phyloP scores from a whole-genome alignment of 1,284 basidiomycete species.

The Veloporphyrellus conicus region DNA sequence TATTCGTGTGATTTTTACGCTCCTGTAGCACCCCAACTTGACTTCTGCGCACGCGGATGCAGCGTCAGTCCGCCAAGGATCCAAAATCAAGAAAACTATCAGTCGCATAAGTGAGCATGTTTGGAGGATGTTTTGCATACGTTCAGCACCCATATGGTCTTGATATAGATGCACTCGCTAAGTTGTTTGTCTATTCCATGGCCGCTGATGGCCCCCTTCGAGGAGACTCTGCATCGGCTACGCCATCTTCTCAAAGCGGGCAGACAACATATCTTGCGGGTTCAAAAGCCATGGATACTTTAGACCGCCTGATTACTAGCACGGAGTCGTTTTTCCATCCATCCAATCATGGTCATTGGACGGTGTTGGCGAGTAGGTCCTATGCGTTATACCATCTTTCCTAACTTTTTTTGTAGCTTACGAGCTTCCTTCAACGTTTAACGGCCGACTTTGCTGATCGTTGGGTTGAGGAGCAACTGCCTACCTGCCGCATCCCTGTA shows the following conservation, averaged over 20 bases:
- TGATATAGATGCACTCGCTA: conserved; percentile 72
- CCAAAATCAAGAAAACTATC: conserved; percentile 76
- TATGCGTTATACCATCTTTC: not conserved
- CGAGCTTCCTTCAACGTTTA: conserved; percentile 48
- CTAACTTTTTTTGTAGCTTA: conserved; percentile 25
- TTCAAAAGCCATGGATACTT: conserved; percentile 83
- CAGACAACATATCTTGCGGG: conserved; percentile 71
- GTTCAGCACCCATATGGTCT: not conserved
- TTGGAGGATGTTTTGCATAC: not conserved
- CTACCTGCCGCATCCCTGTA: conserved; percentile 76
- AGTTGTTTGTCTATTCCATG: conserved; percentile 90
- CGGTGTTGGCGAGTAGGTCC: conserved; percentile 50
- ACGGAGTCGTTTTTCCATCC: conserved; percentile 94
- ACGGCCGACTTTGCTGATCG: conserved; percentile 79
- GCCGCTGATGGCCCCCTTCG: conserved; percentile 69
- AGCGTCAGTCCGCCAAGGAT: conserved; percentile 56
- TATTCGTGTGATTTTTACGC: not conserved
- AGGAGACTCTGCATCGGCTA: conserved; percentile 43
- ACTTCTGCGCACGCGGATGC: conserved; percentile 69
- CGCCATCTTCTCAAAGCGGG: conserved; percentile 58
- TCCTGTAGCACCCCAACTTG: conserved; percentile 52
- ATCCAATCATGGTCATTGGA: conserved; percentile 74
- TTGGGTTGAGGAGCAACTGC: conserved; percentile 78
- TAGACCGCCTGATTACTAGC: conserved; percentile 87
- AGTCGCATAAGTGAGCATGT: conserved; percentile 59